These are phyloP conservation scores for Populus hybrid DNA, from an alignment of 441 rosid genomes.

Conservation along the genomic window DNA sequence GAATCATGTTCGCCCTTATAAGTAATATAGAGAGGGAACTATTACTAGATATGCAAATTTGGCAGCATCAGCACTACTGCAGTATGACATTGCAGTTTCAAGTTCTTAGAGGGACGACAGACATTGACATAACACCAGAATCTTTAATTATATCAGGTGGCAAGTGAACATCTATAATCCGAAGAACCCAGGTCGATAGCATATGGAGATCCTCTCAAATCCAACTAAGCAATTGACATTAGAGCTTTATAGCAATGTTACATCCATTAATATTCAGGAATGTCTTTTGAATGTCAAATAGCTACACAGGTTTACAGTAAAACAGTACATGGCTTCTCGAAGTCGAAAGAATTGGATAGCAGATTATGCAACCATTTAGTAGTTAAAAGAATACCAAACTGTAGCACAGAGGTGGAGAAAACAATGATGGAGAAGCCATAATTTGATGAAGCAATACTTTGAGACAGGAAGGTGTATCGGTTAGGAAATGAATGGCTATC, in stretches of 20 bases:
- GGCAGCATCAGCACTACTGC: background rate
- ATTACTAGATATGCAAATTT: background rate
- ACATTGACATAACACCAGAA: slow-evolving; percentile 11
- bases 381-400: background rate
- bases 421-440: background rate
- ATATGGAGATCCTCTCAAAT: background rate
- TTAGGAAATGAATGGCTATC: background rate
- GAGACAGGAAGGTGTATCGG: background rate
- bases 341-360: background rate
- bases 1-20: background rate
- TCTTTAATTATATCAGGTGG: slow-evolving; percentile 12
- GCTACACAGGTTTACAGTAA: background rate
- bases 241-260: background rate
- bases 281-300: background rate
- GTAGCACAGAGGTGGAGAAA: background rate
- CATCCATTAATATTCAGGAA: background rate
- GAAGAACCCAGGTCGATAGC: background rate
- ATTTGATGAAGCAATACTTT: background rate
- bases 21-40: background rate
- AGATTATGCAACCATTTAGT: background rate
- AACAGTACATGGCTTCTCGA: background rate
- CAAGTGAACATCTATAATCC: background rate
- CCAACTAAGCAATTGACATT: background rate
- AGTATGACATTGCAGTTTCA: background rate
- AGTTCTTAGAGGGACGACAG: background rate